These are phyloP conservation scores for Stephania yunnanensis DNA, from an alignment of 164 flowering plant species.

Conservation along the genomic window DNA sequence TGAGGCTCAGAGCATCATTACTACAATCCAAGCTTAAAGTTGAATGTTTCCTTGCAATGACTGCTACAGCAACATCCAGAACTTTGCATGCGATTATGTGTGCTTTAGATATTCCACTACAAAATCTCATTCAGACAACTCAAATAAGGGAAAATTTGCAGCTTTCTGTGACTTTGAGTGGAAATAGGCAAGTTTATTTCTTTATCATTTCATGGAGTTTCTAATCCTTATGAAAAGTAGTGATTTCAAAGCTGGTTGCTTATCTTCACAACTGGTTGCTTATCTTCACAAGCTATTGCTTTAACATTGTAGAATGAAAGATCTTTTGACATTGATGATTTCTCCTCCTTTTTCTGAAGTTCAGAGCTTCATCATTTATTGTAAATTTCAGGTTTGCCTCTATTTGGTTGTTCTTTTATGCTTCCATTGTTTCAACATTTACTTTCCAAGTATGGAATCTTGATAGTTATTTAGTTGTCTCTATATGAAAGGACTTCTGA, in stretches of 20 bases:
- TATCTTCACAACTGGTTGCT: background rate
- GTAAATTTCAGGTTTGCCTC: slow-evolving; percentile 82
- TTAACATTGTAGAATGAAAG: slow-evolving; percentile 58
- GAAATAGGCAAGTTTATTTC: slow-evolving; percentile 53
- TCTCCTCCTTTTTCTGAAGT: slow-evolving; percentile 57
- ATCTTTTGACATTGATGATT: slow-evolving; percentile 57
- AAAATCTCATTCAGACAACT: slow-evolving; percentile 61
- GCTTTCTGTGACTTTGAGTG: slow-evolving; percentile 60
- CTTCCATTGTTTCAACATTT: background rate
- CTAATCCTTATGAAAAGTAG: background rate
- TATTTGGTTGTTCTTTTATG: background rate
- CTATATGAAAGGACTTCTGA: no score
- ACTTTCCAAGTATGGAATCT: background rate
- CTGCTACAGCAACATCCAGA: slow-evolving; percentile 85
- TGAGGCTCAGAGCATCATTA: slow-evolving; percentile 86
- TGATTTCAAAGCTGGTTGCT: background rate
- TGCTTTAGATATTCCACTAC: slow-evolving; percentile 67
- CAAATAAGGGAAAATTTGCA: slow-evolving; percentile 67
- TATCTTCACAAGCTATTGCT: background rate
- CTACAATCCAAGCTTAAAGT: slow-evolving; percentile 58
- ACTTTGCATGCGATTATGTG: slow-evolving; percentile 63
- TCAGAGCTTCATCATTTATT: slow-evolving; percentile 77
- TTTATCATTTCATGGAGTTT: background rate
- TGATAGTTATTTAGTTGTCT: background rate
- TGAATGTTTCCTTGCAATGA: slow-evolving; percentile 88